These are phyloP conservation scores for Lactarius hengduanensis DNA, from an alignment of 768 basidiomycete genomes.

Conservation along the genomic window DNA sequence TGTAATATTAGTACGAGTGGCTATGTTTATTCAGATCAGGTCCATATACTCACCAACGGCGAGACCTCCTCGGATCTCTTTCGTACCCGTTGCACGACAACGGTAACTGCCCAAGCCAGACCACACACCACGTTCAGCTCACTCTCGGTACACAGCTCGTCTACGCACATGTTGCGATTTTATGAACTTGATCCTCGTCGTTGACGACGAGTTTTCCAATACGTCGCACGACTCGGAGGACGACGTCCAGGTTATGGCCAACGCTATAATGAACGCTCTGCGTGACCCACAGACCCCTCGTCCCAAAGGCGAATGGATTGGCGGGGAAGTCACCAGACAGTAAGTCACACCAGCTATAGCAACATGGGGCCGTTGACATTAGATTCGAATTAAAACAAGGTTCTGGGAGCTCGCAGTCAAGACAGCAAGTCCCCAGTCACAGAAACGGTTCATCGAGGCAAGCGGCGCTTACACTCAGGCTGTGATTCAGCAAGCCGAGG, in stretches of 20 bases:
- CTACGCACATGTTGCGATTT: slow-evolving; percentile 24
- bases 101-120: background rate
- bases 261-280: slow-evolving; percentile 24
- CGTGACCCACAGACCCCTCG: slow-evolving; percentile 9
- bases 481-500: background rate
- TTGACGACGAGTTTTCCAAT: slow-evolving; percentile 25
- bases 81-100: slow-evolving; percentile 22
- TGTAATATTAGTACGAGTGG: slow-evolving; percentile 27
- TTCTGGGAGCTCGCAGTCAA: slow-evolving; percentile 22
- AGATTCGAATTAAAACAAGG: background rate
- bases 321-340: slow-evolving; percentile 23
- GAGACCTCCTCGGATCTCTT: slow-evolving; percentile 28
- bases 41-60: background rate
- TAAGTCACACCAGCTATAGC: background rate
- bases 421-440: slow-evolving; percentile 11
- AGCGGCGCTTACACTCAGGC: background rate
- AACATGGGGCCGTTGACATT: background rate
- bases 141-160: background rate
- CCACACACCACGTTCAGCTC: background rate
- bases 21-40: background rate
- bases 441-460: slow-evolving; percentile 11
- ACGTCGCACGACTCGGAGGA: background rate
- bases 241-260: slow-evolving; percentile 1
- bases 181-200: slow-evolving; percentile 14
- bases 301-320: slow-evolving; percentile 7